Evolutionary conservation across 495 filamentous ascomycete genomes (phyloP).

Genomic region (Podospora conica): DNA sequence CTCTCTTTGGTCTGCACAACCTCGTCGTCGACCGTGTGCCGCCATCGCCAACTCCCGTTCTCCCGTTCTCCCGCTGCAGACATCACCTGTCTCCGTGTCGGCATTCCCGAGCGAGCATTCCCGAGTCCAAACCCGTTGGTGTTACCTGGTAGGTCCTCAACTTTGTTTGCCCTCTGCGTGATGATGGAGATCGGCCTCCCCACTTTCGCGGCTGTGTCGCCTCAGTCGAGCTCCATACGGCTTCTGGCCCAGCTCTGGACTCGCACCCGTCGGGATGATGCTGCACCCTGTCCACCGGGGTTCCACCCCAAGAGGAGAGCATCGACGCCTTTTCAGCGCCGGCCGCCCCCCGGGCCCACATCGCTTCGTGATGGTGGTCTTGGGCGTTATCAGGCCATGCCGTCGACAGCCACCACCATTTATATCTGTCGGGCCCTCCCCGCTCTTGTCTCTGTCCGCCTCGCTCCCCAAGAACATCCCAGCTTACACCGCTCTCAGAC

Average conservation of each 20-base stretch:
- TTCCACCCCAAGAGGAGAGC: background rate
- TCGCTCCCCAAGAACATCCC: background rate
- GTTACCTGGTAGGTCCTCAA: background rate
- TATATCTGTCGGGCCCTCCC: background rate
- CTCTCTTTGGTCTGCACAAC: background rate
- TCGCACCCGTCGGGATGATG: background rate
- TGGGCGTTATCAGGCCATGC: background rate
- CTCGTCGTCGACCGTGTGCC: background rate
- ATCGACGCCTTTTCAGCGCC: no score
- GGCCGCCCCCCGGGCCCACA: background rate
- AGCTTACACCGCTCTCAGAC: background rate
- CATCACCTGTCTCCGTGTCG: background rate
- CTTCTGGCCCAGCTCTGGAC: background rate
- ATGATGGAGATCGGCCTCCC: background rate
- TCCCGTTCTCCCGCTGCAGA: background rate
- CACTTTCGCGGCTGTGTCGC: background rate
- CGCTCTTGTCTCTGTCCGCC: background rate
- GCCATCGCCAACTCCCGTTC: no score
- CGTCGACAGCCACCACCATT: background rate
- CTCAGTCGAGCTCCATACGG: background rate
- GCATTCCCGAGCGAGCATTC: background rate
- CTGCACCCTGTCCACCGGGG: background rate
- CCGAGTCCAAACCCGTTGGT: no score
- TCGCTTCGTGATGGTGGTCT: background rate
- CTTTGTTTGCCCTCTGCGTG: background rate